Percentiles rank a stretch among this genome's conserved stretches.
Conservation (phyloP, 306 rosid species). For the Hippophae tibetana region DNA sequence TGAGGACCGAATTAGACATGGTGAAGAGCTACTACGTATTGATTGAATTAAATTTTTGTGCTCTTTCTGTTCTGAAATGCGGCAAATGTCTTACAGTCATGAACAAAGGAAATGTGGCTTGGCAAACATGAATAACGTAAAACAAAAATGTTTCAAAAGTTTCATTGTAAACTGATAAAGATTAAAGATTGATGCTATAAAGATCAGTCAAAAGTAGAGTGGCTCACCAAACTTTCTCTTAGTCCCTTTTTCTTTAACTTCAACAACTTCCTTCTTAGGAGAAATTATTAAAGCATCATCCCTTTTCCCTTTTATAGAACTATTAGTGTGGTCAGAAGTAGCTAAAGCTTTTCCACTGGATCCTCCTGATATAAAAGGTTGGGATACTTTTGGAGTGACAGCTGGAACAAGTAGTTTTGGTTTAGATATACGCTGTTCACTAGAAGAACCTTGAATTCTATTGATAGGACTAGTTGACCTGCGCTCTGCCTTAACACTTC, state of each 20-base stretch:
- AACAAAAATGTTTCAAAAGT: constrained; percentile 3
- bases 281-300: constrained; percentile 32
- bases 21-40: constrained; percentile 34
- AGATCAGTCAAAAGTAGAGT: constrained; percentile 11
- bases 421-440: constrained; percentile 35
- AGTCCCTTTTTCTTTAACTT: constrained; percentile 48
- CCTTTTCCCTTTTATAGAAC: constrained; percentile 29
- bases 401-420: constrained; percentile 67
- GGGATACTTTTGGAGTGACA: constrained; percentile 41
- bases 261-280: constrained; percentile 32
- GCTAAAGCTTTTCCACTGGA: constrained; percentile 32
- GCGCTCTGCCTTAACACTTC: constrained; percentile 46
- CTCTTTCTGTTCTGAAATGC: constrained; percentile 66
- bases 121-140: constrained; percentile 6
- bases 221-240: constrained; percentile 70
- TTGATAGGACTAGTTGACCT: constrained; percentile 46
- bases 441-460: constrained; percentile 26
- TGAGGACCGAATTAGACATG: constrained; percentile 35
- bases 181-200: constrained; percentile 7
- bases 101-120: constrained; percentile 6
- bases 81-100: constrained; percentile 16
- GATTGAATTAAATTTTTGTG: constrained; percentile 55
- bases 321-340: constrained; percentile 23
- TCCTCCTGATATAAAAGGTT: constrained; percentile 20
- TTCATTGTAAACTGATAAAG: background rate